Conservation (phyloP, 164 flowering plant species). For the Nymphaea thermarum region DNA sequence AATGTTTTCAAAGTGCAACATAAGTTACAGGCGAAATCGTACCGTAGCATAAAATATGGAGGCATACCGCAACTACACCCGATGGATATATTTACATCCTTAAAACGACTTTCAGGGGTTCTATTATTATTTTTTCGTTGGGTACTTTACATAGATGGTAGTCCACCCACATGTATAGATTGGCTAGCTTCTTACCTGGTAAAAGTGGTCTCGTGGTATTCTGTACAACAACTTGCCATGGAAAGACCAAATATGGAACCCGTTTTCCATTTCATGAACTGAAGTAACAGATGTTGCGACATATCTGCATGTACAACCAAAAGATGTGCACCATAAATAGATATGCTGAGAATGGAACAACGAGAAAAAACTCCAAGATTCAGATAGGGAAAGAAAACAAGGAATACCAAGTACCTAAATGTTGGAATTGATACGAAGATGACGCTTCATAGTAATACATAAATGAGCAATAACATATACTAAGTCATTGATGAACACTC, state of each 20-base stretch:
- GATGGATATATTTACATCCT: too few relatives aligned
- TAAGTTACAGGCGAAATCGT: too few relatives aligned
- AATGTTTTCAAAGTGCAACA: too few relatives aligned
- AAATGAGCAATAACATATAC: neutral
- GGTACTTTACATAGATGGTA: neutral
- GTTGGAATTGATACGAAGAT: too few relatives aligned
- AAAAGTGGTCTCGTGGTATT: slow-evolving; percentile 81
- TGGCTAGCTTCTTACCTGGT: slow-evolving; percentile 37
- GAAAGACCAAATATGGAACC: slow-evolving; percentile 94
- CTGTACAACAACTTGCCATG: slow-evolving; percentile 76
- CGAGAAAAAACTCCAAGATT: neutral
- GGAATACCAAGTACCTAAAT: neutral
- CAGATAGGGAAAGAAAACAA: neutral
- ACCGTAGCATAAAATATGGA: too few relatives aligned
- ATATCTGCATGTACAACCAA: slow-evolving; percentile 38
- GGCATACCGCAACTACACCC: too few relatives aligned
- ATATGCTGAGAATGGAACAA: neutral
- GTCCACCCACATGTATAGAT: too few relatives aligned
- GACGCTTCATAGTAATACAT: too few relatives aligned
- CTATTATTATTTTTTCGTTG: neutral
- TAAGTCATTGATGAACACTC: neutral
- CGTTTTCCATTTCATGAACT: slow-evolving; percentile 98
- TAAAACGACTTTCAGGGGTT: neutral
- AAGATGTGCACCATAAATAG: neutral
- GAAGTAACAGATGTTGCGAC: slow-evolving; percentile 93